phyloP scores from a whole-genome alignment of 306 rosid species.

The cucumber (Cucumis sativus) region Cucumber_9930_V3 NC_026657.2:3378001-3378500 shows the following conservation, averaged over 20 bases:
- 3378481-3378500: background rate
- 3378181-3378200: constrained; percentile 88
- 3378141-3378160: constrained; percentile 92
- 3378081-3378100: constrained; percentile 44
- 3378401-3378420: background rate
- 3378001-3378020: constrained; percentile 58
- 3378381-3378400: background rate
- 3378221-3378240: constrained; percentile 3
- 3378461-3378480: background rate
- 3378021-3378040: constrained; percentile 20
- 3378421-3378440: background rate
- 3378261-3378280: background rate
- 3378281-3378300: background rate
- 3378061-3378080: constrained; percentile 5
- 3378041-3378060: constrained; percentile 12
- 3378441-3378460: background rate
- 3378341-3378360: background rate
- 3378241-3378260: background rate
- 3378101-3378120: constrained; percentile 67
- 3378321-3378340: background rate
- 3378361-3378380: background rate
- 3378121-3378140: constrained; percentile 88
- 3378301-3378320: background rate
- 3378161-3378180: constrained; percentile 97
- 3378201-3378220: constrained; percentile 39